Base-by-base conservation (phyloP, 202 grass and related monocot genomes). In the Panicum hallii region DNA sequence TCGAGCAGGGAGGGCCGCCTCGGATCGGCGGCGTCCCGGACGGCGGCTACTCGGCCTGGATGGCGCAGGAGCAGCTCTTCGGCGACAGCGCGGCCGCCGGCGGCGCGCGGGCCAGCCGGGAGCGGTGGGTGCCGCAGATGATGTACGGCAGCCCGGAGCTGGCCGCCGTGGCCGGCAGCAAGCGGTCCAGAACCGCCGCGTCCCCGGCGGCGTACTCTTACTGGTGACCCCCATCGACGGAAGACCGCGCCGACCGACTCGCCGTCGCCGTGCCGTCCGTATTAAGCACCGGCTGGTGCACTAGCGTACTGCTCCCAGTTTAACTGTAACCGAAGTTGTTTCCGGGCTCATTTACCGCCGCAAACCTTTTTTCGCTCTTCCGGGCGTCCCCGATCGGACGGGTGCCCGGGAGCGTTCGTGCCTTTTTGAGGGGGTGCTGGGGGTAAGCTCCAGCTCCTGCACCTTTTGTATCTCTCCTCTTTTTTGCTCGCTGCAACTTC, bases 101-200 rank as follows among this genome's bases (percentile, higher is more conserved):
- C 42, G 71, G 19, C 43, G 57, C 44, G 32, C 52, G 56, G 22
- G 36, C 48, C 65, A 70, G 23, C 55, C 61, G 82, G 63, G 92
- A 89, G 73, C 78, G 10, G 48, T 87, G 83, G 70, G 91, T 97
- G 82, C 94, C 91, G 40, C 91, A 88, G 87, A 88, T 90, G 81
- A 74, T 90, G 81, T 77, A 88, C 82, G 54, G 5, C 72, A 4
- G 70, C 47, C 6, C 67, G 7, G 87, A 87, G 67, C 65, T 62
- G 32, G 53, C 71, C 48, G 2, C 15, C 26, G 26, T 26, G 7
- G 52, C 67, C 12, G 79, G 82, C 53, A 67, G 81, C 79, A 93
- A 87, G 70, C 90, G 94, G 57, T 74, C 90, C 55, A 65, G 90
- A 49, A 62, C 80, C 30, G 11, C 67, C 17, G 9, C 89, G 12